These are phyloP conservation scores for Zasmidium citrigriseum DNA, from an alignment of 2,329 filamentous ascomycete genomes.

Conservation along the genomic window DNA sequence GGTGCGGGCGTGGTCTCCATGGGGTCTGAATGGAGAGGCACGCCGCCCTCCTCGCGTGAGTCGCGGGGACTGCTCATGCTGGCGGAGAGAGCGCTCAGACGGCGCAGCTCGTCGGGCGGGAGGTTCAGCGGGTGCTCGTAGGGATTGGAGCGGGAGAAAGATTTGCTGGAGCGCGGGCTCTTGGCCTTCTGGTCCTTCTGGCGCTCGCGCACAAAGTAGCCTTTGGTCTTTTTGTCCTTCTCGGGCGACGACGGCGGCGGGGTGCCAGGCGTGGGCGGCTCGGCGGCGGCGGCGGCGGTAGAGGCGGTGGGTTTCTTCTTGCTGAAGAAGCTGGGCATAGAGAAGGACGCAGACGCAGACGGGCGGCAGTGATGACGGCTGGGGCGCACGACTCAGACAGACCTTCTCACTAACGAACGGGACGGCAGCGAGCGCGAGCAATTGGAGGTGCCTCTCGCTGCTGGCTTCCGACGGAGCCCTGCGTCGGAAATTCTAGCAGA, in stretches of 20 bases:
- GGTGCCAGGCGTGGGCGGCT: neutral
- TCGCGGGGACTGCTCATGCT: constrained; percentile 26
- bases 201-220: constrained; percentile 27
- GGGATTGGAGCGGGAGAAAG: constrained; percentile 37
- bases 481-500: no score
- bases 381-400: neutral
- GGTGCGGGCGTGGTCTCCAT: constrained; percentile 37
- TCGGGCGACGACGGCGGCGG: constrained; percentile 10
- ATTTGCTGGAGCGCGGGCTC: constrained; percentile 25
- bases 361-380: neutral
- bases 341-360: neutral
- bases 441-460: no score
- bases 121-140: constrained; percentile 80
- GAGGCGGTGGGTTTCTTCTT: constrained; percentile 3
- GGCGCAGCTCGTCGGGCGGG: constrained; percentile 82
- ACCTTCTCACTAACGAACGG: neutral
- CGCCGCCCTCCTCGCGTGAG: constrained; percentile 24
- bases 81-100: constrained; percentile 62
- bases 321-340: constrained; percentile 10
- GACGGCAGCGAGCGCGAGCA: neutral
- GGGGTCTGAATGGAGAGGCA: constrained; percentile 21
- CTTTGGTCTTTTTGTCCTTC: constrained; percentile 26
- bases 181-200: constrained; percentile 27
- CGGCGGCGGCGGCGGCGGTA: neutral
- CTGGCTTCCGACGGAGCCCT: no score